A percentile compares a stretch with the other conserved stretches of the same genome.
Conservation (phyloP, 75 land plant species). For the Chamaecyparis obtusa region DNA sequence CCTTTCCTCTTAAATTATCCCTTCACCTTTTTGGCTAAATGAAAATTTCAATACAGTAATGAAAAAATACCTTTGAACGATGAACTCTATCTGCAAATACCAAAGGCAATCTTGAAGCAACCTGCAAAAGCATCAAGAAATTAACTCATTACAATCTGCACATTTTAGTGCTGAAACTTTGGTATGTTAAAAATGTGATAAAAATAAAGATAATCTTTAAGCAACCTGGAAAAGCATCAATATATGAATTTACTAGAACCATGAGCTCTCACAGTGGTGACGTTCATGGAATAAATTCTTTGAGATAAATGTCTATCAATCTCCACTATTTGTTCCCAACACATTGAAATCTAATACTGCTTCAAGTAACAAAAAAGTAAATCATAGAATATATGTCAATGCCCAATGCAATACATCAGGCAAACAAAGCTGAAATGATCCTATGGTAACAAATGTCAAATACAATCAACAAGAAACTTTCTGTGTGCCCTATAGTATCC, state of each 20-base stretch:
- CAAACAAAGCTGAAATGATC: neutral
- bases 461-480: too few relatives aligned
- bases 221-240: neutral
- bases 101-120: constrained; percentile 11
- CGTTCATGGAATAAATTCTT: neutral
- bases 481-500: neutral
- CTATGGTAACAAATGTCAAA: neutral
- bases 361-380: neutral
- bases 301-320: neutral
- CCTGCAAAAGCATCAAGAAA: neutral
- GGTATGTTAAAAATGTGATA: neutral
- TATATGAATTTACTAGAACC: neutral
- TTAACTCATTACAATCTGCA: neutral
- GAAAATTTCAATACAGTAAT: neutral
- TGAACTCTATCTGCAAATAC: constrained; percentile 12
- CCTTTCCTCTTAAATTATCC: neutral
- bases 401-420: neutral
- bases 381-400: neutral
- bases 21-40: neutral
- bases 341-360: neutral
- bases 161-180: neutral
- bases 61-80: constrained; percentile 10
- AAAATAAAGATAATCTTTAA: neutral
- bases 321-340: neutral
- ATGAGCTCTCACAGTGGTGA: neutral